A percentile compares a stretch with the other conserved stretches of the same genome.
Evolutionary conservation across 352 stramenopile species (phyloP).

Genomic region (Globisporangium apiculatum): DNA sequence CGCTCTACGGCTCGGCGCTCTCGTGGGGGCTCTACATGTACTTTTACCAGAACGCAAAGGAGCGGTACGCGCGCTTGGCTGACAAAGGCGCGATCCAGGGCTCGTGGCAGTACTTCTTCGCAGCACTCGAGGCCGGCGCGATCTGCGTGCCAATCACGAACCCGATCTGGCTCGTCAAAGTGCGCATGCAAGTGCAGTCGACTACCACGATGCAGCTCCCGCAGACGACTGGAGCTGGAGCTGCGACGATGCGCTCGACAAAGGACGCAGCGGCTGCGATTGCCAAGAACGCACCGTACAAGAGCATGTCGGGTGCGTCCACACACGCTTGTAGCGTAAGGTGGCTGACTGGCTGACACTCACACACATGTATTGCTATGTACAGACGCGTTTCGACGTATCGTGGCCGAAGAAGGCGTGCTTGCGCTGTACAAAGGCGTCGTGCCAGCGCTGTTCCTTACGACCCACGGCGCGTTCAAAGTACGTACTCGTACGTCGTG

Average conservation of each 20-base stretch:
- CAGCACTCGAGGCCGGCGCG: constrained; percentile 64
- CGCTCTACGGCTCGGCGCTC: constrained; percentile 92
- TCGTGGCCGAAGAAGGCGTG: constrained; percentile 93
- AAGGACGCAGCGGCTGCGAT: constrained; percentile 55
- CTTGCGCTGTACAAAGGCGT: constrained; percentile 94
- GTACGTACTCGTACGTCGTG: constrained; percentile 9
- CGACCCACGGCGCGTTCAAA: constrained; percentile 96
- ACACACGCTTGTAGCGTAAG: neutral
- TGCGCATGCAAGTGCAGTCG: constrained; percentile 91
- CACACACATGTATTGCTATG: neutral
- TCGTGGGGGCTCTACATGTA: constrained; percentile 99
- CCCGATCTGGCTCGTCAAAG: constrained; percentile 98
- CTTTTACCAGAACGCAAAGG: constrained; percentile 96
- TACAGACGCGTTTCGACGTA: constrained; percentile 89
- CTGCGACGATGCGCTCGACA: constrained; percentile 10
- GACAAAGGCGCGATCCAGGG: constrained; percentile 64
- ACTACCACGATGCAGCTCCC: constrained; percentile 29
- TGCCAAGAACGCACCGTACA: constrained; percentile 54
- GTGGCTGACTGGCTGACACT: neutral
- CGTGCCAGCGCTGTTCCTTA: constrained; percentile 93
- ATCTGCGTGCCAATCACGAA: constrained; percentile 97
- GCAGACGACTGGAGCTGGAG: constrained; percentile 9
- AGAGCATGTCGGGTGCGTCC: constrained; percentile 41
- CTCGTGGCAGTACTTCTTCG: constrained; percentile 81
- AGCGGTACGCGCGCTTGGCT: constrained; percentile 62